Conservation (phyloP, 495 filamentous ascomycete genomes). For the Podospora pseudopauciseta region DNA sequence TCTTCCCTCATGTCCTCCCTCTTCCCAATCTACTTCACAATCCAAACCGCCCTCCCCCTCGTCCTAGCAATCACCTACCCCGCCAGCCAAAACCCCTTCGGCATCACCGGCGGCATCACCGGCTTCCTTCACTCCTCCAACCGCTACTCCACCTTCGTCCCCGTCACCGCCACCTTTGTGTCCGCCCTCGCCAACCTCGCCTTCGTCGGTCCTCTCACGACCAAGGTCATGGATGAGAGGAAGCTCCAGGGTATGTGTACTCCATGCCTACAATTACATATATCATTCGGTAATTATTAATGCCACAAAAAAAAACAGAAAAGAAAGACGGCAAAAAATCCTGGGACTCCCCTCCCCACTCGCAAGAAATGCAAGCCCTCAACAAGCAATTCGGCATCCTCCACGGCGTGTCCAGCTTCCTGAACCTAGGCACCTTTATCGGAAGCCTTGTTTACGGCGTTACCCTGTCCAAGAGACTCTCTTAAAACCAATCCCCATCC, state of each 20-base stretch:
- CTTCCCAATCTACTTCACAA: slow-evolving; percentile 81
- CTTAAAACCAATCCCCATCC: not conserved
- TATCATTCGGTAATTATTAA: slow-evolving; percentile 1
- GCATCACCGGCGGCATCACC: slow-evolving; percentile 39
- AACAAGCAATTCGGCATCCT: slow-evolving; percentile 76
- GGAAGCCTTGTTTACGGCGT: slow-evolving; percentile 71
- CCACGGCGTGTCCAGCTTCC: slow-evolving; percentile 71
- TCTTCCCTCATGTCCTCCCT: slow-evolving; percentile 70
- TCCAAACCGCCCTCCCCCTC: slow-evolving; percentile 71
- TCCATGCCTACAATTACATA: not conserved
- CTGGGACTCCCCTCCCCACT: slow-evolving; percentile 70
- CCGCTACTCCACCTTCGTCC: slow-evolving; percentile 57
- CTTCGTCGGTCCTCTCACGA: slow-evolving; percentile 68
- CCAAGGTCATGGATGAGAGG: slow-evolving; percentile 66
- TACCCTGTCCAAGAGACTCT: slow-evolving; percentile 57
- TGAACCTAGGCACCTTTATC: slow-evolving; percentile 67
- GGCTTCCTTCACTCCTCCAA: slow-evolving; percentile 56
- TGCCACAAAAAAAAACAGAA: slow-evolving; percentile 27
- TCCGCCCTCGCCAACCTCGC: slow-evolving; percentile 63
- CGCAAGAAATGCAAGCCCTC: slow-evolving; percentile 72
- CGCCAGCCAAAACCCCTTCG: slow-evolving; percentile 36
- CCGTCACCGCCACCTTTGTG: slow-evolving; percentile 61
- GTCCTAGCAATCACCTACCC: slow-evolving; percentile 80
- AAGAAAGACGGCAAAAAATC: slow-evolving; percentile 73
- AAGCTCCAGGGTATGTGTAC: slow-evolving; percentile 64